Evolutionary conservation across 192 early-diverging fungal species (phyloP).

Genomic region (Physocladia obscura): DNA sequence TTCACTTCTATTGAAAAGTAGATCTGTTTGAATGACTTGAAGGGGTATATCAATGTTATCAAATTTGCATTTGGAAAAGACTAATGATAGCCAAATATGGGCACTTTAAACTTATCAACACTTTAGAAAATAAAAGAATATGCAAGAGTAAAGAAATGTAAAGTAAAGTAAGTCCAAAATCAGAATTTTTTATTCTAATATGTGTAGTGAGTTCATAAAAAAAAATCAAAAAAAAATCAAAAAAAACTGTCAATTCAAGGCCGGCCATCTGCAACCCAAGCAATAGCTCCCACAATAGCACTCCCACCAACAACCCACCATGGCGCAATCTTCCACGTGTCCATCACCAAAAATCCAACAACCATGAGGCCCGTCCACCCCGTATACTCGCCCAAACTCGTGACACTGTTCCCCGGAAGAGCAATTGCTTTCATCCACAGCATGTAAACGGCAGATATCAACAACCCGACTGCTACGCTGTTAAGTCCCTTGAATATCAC

Average conservation of each 20-base stretch:
- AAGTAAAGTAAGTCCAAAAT: too few relatives aligned
- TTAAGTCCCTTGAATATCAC: constrained; percentile 46
- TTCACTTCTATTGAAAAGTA: too few relatives aligned
- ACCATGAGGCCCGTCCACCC: constrained; percentile 23
- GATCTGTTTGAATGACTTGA: too few relatives aligned
- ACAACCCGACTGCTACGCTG: constrained; percentile 52
- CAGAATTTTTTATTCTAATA: too few relatives aligned
- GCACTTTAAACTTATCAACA: too few relatives aligned
- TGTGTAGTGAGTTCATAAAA: too few relatives aligned
- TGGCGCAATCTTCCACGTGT: not conserved
- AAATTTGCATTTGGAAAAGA: too few relatives aligned
- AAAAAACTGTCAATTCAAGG: constrained; percentile 2
- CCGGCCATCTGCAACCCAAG: constrained; percentile 7
- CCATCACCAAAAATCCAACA: constrained; percentile 23
- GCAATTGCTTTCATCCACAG: constrained; percentile 39
- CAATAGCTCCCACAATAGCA: constrained; percentile 1
- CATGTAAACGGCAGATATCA: constrained; percentile 55
- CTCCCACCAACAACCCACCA: constrained; percentile 17
- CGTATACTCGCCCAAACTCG: constrained; percentile 29
- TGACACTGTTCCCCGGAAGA: not conserved
- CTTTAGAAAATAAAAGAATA: too few relatives aligned
- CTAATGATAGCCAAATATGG: too few relatives aligned
- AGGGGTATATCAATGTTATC: too few relatives aligned
- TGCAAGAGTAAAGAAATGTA: too few relatives aligned
- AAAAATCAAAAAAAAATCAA: not conserved